These are phyloP conservation scores for Albophoma yamanashiensis DNA, from an alignment of 2,329 filamentous ascomycete species.

Conservation along the genomic window DNA sequence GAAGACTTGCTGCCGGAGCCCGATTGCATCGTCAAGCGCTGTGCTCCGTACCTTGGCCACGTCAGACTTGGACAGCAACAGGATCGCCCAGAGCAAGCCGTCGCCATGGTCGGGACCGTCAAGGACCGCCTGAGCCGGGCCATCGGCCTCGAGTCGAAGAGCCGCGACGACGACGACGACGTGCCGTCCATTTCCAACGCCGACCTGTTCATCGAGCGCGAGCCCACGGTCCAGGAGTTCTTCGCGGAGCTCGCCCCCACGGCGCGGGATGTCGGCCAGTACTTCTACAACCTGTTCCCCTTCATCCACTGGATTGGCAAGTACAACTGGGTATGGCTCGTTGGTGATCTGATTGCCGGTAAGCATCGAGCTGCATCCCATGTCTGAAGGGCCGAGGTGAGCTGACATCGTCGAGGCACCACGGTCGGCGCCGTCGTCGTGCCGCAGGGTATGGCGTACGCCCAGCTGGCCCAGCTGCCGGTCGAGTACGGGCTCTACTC, in stretches of 20 bases:
- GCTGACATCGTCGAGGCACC: conserved; percentile 18
- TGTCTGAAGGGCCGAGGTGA: neutral
- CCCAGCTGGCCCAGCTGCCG: conserved; percentile 33
- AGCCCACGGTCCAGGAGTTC: conserved; percentile 30
- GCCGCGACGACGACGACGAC: conserved; percentile 19
- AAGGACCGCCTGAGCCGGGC: conserved; percentile 18
- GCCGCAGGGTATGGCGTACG: conserved; percentile 45
- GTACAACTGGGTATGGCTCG: conserved; percentile 36
- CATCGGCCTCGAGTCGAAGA: conserved; percentile 20
- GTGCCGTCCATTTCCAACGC: conserved; percentile 24
- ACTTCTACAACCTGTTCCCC: conserved; percentile 33
- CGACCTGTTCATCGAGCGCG: conserved; percentile 27
- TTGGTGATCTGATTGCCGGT: conserved; percentile 32
- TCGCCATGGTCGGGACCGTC: conserved; percentile 7
- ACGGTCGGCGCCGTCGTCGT: conserved; percentile 44
- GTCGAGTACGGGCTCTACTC: conserved; percentile 47
- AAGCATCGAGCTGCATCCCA: neutral
- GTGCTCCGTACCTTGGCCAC: neutral
- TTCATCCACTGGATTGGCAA: conserved; percentile 39
- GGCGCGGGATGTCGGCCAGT: conserved; percentile 16
- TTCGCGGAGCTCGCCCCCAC: conserved; percentile 26
- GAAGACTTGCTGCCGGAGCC: too few relatives aligned
- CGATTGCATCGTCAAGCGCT: neutral
- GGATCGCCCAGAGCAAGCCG: neutral
- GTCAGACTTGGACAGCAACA: neutral